Percentiles rank a stretch among this genome's conserved stretches.
These are phyloP conservation scores for Keqinozyma sinolaborantium DNA, from an alignment of 1,139 yeast species.

Conservation along the genomic window DNA sequence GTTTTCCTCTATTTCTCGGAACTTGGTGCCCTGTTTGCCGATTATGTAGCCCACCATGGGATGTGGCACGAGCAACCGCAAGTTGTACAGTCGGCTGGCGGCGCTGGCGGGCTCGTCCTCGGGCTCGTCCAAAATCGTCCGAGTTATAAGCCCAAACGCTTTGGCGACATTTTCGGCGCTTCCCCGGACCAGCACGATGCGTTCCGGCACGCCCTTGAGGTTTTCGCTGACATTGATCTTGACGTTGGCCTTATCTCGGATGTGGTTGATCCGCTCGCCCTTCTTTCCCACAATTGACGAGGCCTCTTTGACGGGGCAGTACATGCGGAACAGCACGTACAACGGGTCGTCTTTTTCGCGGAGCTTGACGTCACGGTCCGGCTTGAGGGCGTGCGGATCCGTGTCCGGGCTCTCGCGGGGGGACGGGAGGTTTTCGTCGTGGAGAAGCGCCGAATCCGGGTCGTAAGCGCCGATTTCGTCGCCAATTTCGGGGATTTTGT, in stretches of 20 bases:
- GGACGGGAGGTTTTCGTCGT: slow-evolving; percentile 1
- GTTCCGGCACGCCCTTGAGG: slow-evolving; percentile 67
- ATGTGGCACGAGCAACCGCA: slow-evolving; percentile 73
- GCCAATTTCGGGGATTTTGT: slow-evolving; percentile 33
- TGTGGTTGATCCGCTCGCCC: slow-evolving; percentile 66
- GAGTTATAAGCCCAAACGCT: slow-evolving; percentile 72
- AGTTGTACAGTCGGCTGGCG: slow-evolving; percentile 50
- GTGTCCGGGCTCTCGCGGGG: background rate
- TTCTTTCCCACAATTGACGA: slow-evolving; percentile 72
- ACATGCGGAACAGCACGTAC: slow-evolving; percentile 66
- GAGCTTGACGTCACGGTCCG: slow-evolving; percentile 13
- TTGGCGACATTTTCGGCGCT: slow-evolving; percentile 77
- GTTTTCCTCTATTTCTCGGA: slow-evolving; percentile 78
- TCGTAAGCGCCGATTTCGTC: slow-evolving; percentile 8
- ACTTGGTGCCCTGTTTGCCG: slow-evolving; percentile 73
- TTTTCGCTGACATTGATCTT: slow-evolving; percentile 78
- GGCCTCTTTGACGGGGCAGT: slow-evolving; percentile 77
- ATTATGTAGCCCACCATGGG: slow-evolving; percentile 79
- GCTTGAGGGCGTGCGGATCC: slow-evolving; percentile 1
- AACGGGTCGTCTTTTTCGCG: slow-evolving; percentile 49
- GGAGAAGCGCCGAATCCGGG: slow-evolving; percentile 2
- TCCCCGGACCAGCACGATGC: slow-evolving; percentile 76
- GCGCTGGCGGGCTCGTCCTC: slow-evolving; percentile 60
- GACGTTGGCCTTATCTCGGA: slow-evolving; percentile 64
- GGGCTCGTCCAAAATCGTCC: slow-evolving; percentile 67